Evolutionary conservation across 768 basidiomycete genomes (phyloP).

Genomic region (Austroboletus eburneus): DNA sequence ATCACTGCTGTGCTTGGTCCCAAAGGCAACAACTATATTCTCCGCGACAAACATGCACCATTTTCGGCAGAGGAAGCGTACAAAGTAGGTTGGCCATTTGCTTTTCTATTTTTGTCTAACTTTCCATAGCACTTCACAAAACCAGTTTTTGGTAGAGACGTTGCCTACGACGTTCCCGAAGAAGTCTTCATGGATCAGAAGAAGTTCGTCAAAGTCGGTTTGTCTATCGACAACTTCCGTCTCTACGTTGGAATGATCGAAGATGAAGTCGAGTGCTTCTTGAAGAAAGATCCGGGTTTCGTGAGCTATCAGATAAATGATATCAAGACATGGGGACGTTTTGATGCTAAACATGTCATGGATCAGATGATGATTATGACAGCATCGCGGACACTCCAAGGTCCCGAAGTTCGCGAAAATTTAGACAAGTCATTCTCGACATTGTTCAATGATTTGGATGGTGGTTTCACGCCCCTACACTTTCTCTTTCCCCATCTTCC

Average conservation of each 20-base stretch:
- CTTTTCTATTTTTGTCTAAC: not conserved
- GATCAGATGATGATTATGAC: slow-evolving; percentile 93
- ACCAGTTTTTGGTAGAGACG: slow-evolving; percentile 95
- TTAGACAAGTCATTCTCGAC: slow-evolving; percentile 84
- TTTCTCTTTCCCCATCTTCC: slow-evolving; percentile 94
- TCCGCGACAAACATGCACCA: slow-evolving; percentile 89
- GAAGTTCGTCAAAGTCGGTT: slow-evolving; percentile 94
- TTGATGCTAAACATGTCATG: slow-evolving; percentile 69
- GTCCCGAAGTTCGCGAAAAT: slow-evolving; percentile 75
- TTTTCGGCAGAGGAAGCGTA: slow-evolving; percentile 98
- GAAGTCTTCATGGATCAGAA: slow-evolving; percentile 99
- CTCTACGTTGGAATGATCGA: slow-evolving; percentile 80
- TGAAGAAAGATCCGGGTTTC: slow-evolving; percentile 64
- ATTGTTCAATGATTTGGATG: slow-evolving; percentile 85
- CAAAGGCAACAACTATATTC: slow-evolving; percentile 89
- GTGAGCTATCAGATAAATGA: slow-evolving; percentile 56
- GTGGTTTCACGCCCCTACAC: slow-evolving; percentile 94
- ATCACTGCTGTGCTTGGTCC: slow-evolving; percentile 89
- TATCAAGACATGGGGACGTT: slow-evolving; percentile 72
- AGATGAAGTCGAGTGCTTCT: slow-evolving; percentile 68
- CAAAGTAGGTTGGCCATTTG: slow-evolving; percentile 57
- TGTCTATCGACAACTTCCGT: slow-evolving; percentile 87
- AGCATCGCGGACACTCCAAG: slow-evolving; percentile 90
- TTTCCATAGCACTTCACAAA: slow-evolving; percentile 74
- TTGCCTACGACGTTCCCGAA: slow-evolving; percentile 97